These are phyloP conservation scores for Smittium mucronatum DNA, from an alignment of 371 early-diverging fungal genomes.

Conservation along the genomic window DNA sequence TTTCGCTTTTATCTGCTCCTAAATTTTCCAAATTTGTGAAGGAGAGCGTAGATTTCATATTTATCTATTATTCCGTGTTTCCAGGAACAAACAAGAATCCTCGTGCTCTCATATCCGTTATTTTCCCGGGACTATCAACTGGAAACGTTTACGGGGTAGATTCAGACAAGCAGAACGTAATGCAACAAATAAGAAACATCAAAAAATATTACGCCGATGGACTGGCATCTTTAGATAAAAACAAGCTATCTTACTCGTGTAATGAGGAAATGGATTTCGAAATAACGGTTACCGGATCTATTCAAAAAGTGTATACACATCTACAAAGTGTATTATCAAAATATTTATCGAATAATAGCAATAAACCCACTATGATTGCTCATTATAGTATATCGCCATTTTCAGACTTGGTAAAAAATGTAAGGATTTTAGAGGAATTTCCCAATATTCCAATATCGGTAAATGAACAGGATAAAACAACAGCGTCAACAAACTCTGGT, in stretches of 20 bases:
- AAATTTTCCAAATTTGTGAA: not conserved
- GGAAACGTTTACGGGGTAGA: conserved; percentile 7
- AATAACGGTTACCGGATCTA: not conserved
- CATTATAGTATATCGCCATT: conserved; percentile 3
- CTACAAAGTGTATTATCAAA: conserved; percentile 1
- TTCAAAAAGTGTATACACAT: conserved; percentile 2
- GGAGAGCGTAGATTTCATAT: not conserved
- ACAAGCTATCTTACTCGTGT: not conserved
- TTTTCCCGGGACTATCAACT: not conserved
- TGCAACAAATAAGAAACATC: not conserved
- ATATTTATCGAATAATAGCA: not conserved
- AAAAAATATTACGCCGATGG: conserved; percentile 1
- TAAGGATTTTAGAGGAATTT: conserved; percentile 9
- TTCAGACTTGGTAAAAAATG: not conserved
- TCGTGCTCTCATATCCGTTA: not conserved
- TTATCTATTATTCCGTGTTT: not conserved
- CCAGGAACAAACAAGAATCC: not conserved
- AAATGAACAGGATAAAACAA: not conserved
- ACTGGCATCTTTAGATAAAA: not conserved
- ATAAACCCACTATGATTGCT: not conserved
- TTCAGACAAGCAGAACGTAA: not conserved
- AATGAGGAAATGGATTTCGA: not conserved
- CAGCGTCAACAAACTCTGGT: not conserved
- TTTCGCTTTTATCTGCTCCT: not conserved
- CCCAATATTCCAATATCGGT: not conserved